A percentile compares a stretch with the other conserved stretches of the same genome.
These are phyloP conservation scores for Pyrenopolyporus hunteri DNA, from an alignment of 495 filamentous ascomycete genomes.

Conservation along the genomic window DNA sequence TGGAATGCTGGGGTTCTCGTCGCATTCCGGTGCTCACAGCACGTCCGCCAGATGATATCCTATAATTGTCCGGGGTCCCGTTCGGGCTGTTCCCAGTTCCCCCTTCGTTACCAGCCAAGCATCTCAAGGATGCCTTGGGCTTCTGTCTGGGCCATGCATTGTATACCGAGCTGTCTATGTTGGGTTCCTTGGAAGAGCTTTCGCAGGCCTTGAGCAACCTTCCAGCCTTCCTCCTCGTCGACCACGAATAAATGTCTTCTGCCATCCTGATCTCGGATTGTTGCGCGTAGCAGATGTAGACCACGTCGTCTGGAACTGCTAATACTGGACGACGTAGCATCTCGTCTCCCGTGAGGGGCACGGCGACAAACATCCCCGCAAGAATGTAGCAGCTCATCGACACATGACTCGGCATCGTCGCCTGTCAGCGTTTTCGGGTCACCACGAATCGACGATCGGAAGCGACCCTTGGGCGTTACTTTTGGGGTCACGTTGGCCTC, in stretches of 20 bases:
- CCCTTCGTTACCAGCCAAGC: conserved; percentile 59
- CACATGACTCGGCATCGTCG: conserved; percentile 67
- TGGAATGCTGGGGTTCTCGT: conserved; percentile 19
- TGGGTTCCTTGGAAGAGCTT: conserved; percentile 73
- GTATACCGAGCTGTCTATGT: conserved; percentile 69
- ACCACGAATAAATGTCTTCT: conserved; percentile 84
- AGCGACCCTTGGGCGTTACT: conserved; percentile 47
- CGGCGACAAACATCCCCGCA: conserved; percentile 68
- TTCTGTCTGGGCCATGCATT: conserved; percentile 64
- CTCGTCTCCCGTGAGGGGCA: conserved; percentile 43
- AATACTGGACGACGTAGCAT: conserved; percentile 43
- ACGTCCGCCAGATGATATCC: conserved; percentile 11
- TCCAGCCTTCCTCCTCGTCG: conserved; percentile 87
- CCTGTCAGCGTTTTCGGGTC: conserved; percentile 56
- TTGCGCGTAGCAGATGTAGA: conserved; percentile 82
- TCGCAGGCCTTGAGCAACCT: conserved; percentile 82
- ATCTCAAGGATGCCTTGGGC: conserved; percentile 63
- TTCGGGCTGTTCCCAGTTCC: too few relatives aligned
- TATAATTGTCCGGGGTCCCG: conserved; percentile 6
- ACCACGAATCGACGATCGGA: conserved; percentile 40
- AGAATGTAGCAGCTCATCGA: conserved; percentile 61
- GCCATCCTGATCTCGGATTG: conserved; percentile 80
- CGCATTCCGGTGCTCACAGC: conserved; percentile 21
- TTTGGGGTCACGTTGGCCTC: conserved; percentile 44
- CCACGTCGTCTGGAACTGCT: conserved; percentile 57